Evolutionary conservation across 345 rosid genomes (phyloP).

Genomic region (Alliaria petiolata): DNA sequence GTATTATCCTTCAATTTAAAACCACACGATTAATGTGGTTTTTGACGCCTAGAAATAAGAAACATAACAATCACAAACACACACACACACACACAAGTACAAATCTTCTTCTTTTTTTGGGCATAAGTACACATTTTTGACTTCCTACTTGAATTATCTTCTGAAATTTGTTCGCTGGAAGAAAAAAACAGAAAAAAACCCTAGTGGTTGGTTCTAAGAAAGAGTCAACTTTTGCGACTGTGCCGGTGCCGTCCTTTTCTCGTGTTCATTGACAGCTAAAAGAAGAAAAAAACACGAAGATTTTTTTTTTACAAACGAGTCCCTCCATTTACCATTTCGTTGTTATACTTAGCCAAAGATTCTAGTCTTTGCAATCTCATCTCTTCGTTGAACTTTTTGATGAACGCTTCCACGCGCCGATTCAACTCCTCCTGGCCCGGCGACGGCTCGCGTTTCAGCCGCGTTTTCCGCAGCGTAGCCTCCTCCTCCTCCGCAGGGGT

Average conservation of each 20-base stretch:
- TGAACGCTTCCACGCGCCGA: conserved; percentile 86
- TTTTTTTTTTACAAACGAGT: conserved; percentile 26
- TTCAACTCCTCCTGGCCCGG: conserved; percentile 92
- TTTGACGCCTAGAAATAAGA: background rate
- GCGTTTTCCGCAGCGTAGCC: conserved; percentile 9
- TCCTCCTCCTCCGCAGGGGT: background rate
- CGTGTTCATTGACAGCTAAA: conserved; percentile 5
- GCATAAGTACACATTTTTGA: background rate
- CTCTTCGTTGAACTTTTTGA: conserved; percentile 69
- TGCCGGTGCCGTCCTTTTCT: conserved; percentile 28
- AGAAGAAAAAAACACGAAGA: background rate
- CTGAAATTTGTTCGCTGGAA: too few relatives aligned
- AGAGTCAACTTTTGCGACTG: conserved; percentile 25
- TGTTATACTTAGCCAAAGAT: conserved; percentile 31
- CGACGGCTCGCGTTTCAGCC: conserved; percentile 61
- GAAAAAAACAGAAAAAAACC: too few relatives aligned
- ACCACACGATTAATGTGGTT: conserved; percentile 1
- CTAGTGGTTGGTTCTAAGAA: background rate
- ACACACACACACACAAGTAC: background rate
- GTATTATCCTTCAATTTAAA: background rate
- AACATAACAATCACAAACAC: conserved; percentile 2
- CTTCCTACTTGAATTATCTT: too few relatives aligned
- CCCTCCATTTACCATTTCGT: conserved; percentile 27
- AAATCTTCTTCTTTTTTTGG: background rate
- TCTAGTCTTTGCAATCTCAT: conserved; percentile 35